Evolutionary conservation across 108 stramenopile species (phyloP).

Genomic region (Cyclotella atomus): DNA sequence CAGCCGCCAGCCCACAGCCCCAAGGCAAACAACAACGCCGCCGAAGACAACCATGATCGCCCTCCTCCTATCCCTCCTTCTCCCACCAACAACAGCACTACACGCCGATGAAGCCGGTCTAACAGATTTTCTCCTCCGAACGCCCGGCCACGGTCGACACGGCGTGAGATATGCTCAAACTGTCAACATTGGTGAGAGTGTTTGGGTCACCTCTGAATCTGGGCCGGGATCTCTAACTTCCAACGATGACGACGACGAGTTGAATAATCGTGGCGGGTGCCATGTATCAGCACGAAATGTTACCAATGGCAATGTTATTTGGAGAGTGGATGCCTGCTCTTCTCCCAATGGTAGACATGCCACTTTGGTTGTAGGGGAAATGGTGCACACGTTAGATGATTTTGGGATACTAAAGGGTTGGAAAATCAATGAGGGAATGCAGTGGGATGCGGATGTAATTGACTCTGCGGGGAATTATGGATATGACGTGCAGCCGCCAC

Average conservation of each 20-base stretch:
- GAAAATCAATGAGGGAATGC: not conserved
- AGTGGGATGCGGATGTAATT: not conserved
- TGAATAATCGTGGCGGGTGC: too few species aligned
- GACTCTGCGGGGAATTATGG: not conserved
- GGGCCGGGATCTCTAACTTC: slow-evolving; percentile 1
- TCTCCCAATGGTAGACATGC: slow-evolving; percentile 23
- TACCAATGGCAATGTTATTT: slow-evolving; percentile 53
- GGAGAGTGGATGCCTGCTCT: slow-evolving; percentile 78
- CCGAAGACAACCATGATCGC: not conserved
- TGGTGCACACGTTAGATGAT: slow-evolving; percentile 3
- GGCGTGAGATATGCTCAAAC: slow-evolving; percentile 30
- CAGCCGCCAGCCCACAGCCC: not conserved
- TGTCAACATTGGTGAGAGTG: not conserved
- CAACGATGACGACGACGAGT: not conserved
- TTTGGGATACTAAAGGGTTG: not conserved
- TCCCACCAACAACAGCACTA: slow-evolving; percentile 1
- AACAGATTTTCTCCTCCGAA: slow-evolving; percentile 72
- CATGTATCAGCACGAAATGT: slow-evolving; percentile 57
- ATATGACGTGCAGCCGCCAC: not conserved
- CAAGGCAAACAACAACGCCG: not conserved
- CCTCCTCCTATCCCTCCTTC: slow-evolving; percentile 6
- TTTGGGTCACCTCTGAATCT: slow-evolving; percentile 42
- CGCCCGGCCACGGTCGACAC: slow-evolving; percentile 74
- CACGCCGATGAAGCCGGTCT: slow-evolving; percentile 78
- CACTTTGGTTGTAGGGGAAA: slow-evolving; percentile 16